Base-by-base conservation (phyloP, 2,329 filamentous ascomycete genomes). In the Cercospora beticola region DNA sequence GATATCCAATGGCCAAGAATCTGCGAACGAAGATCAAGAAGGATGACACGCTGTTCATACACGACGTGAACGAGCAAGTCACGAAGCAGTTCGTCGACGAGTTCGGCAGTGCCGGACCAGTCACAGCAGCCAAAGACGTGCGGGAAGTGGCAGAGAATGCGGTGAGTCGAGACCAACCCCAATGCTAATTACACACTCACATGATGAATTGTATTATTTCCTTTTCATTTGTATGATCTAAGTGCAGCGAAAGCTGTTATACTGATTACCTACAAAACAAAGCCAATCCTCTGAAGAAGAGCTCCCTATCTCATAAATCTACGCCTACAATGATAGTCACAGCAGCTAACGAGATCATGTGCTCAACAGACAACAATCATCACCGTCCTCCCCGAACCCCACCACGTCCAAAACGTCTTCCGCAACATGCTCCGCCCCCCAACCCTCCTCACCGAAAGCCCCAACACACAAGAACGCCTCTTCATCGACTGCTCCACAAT, bases 401-500 rank as follows among this genome's bases (percentile, higher is more conserved):
- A 90, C 30, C 94, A 98, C 78, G 94, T 98, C 67, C 90, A 91
- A 77, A 86, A 87, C 62, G 93, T 97, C 46, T 97, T 93, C 80
- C 83, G 88, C 58, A 86, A 90, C 65, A 93, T 98, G 78, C 84
- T 97, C 56, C 84, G 87, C 58, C 82, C 85, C 2, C 82, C 85
- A 7, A 83, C 80, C 5, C 83, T 89, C 5, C 83, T 86, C 6
- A 80, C 79, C 33, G 76, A 84, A 21, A 78, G 82, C 1, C 78
- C 85, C 0, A 73, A 83, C 49, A 86, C 85, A 62, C 49, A 70
- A 16, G 83, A 90, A 67, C 89, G 93, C 46, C 82, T 97, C 67
- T 97, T 97, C 80, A 95, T 99, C 77, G 95, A 99, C 80, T 94
- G 92, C 80, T 98, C 94, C 3, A 99, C 95, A 16, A 98, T 99